phyloP scores from a whole-genome alignment of 306 rosid species.

The Ormosia emarginata region DNA sequence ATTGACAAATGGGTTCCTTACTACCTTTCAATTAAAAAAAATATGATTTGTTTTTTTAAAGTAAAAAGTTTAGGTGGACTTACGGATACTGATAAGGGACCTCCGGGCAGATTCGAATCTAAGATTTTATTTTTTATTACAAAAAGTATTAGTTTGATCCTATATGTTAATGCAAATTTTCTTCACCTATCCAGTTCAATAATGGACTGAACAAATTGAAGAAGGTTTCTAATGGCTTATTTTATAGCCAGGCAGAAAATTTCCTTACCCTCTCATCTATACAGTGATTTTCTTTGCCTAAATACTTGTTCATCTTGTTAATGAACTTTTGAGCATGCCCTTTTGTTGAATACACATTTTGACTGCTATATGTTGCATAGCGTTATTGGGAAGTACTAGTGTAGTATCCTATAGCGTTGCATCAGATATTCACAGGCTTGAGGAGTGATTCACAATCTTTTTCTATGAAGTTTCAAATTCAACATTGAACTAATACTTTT shows the following conservation, averaged over 20 bases:
- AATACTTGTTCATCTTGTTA: neutral
- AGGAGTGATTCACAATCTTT: neutral
- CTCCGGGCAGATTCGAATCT: neutral
- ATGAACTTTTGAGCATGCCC: neutral
- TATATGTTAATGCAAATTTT: no score
- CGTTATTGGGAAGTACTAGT: neutral
- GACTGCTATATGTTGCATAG: neutral
- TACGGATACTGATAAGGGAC: no score
- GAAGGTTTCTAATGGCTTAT: neutral
- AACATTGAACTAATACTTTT: neutral
- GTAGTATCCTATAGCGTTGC: neutral
- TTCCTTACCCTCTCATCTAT: neutral
- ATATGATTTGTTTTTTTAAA: no score
- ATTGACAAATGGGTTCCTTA: neutral
- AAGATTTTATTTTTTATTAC: no score
- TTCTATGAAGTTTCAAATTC: neutral
- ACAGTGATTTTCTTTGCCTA: neutral
- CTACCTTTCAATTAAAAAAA: no score
- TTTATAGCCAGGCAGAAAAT: neutral
- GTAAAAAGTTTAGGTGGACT: no score
- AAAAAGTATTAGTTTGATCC: no score
- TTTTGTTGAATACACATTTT: constrained; percentile 10
- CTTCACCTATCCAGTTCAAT: neutral
- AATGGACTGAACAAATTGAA: neutral
- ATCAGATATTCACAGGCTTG: neutral